phyloP scores from a whole-genome alignment of 202 grass and related monocot genomes.

The Setaria viridis region DNA sequence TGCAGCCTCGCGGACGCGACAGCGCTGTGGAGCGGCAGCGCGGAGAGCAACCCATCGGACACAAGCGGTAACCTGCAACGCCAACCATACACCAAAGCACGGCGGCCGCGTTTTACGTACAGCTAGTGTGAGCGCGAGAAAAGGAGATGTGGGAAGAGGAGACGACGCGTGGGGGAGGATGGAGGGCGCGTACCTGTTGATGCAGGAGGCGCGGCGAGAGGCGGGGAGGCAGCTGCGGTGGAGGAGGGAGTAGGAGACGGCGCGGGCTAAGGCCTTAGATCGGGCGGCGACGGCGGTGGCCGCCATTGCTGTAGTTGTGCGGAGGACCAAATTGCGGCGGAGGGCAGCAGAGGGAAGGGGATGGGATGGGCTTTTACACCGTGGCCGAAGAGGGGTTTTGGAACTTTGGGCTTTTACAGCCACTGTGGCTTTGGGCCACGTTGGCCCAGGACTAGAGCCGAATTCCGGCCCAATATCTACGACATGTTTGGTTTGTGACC shows the following conservation, averaged over 20 bases:
- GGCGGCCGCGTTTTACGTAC: neutral
- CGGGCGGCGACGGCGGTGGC: conserved; percentile 49
- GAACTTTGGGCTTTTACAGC: too few species aligned
- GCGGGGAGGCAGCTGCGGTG: conserved; percentile 39
- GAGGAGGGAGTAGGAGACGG: conserved; percentile 44
- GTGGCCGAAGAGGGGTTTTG: too few species aligned
- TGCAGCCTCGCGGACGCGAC: conserved; percentile 60
- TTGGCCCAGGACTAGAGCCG: too few species aligned
- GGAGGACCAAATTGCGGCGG: too few species aligned
- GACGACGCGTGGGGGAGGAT: neutral
- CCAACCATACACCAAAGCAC: neutral
- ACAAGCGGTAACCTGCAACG: conserved; percentile 56
- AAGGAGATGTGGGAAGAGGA: neutral
- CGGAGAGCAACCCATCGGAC: conserved; percentile 54
- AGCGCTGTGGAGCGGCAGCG: conserved; percentile 74
- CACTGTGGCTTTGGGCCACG: too few species aligned
- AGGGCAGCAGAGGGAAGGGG: too few species aligned
- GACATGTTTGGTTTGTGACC: too few species aligned
- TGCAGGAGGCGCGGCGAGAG: conserved; percentile 52
- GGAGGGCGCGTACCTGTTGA: conserved; percentile 48
- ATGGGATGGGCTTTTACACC: too few species aligned
- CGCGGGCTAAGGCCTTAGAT: conserved; percentile 55
- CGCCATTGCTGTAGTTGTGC: conserved; percentile 37
- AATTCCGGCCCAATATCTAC: too few species aligned
- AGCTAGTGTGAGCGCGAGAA: neutral